phyloP scores from a whole-genome alignment of 2,329 filamentous ascomycete species.

The Ampelomyces quisqualis region DNA sequence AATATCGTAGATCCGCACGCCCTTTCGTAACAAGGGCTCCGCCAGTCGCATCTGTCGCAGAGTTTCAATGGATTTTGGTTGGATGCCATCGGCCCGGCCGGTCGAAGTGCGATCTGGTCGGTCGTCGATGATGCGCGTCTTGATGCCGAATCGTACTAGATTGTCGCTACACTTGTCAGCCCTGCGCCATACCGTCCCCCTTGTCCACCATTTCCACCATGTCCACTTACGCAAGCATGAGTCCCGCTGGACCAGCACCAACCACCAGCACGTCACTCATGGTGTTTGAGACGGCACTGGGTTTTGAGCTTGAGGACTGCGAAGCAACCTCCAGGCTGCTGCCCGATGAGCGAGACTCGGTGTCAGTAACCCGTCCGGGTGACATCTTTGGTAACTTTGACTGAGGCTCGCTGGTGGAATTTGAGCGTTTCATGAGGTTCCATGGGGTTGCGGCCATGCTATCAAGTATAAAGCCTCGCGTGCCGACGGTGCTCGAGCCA shows the following conservation, averaged over 20 bases:
- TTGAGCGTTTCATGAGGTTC: conserved; percentile 40
- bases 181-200: no score
- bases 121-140: conserved; percentile 67
- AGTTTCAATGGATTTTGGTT: conserved; percentile 78
- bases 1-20: conserved; percentile 72
- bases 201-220: neutral
- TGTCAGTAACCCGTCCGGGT: conserved; percentile 30
- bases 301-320: conserved; percentile 17
- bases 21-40: conserved; percentile 66
- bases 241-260: conserved; percentile 46
- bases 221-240: conserved; percentile 47
- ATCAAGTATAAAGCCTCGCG: conserved; percentile 28
- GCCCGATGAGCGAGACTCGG: conserved; percentile 26
- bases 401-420: conserved; percentile 24
- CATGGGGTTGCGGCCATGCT: conserved; percentile 39
- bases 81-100: conserved; percentile 69
- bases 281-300: conserved; percentile 34
- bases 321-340: conserved; percentile 26
- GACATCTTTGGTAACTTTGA: conserved; percentile 41
- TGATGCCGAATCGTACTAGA: conserved; percentile 66
- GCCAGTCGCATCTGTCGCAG: conserved; percentile 71
- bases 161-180: conserved; percentile 47
- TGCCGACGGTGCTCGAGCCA: conserved; percentile 9
- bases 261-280: conserved; percentile 46
- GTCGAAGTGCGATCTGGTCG: conserved; percentile 66